phyloP scores from a whole-genome alignment of 805 yeast species.

The Hanseniaspora hatyaiensis region DNA sequence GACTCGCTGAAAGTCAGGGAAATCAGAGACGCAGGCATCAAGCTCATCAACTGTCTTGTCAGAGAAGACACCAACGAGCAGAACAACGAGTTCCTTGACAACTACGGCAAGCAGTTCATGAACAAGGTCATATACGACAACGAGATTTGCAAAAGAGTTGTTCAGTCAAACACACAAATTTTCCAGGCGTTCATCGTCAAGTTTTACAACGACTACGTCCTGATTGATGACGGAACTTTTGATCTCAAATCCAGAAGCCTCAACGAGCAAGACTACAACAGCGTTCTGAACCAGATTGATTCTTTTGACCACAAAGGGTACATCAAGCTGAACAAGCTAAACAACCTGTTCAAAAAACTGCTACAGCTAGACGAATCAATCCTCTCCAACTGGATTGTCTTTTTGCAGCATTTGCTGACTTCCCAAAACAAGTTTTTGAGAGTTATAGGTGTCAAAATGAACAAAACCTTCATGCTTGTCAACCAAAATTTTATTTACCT shows the following conservation, averaged over 20 bases:
- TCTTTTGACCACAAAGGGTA: conserved; percentile 11
- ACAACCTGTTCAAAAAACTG: conserved; percentile 9
- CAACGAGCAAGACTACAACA: background rate
- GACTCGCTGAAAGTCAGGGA: background rate
- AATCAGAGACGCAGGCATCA: conserved; percentile 3
- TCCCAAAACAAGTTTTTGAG: conserved; percentile 11
- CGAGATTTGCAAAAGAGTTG: conserved; percentile 5
- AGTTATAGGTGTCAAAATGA: conserved; percentile 9
- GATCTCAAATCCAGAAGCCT: background rate
- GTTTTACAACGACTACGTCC: conserved; percentile 10
- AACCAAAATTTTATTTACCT: background rate
- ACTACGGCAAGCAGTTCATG: conserved; percentile 10
- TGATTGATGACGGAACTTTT: conserved; percentile 14
- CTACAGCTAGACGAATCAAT: background rate
- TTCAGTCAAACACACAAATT: background rate
- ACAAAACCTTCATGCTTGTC: background rate
- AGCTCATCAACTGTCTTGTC: conserved; percentile 1
- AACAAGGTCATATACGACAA: conserved; percentile 12
- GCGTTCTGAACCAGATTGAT: conserved; percentile 7
- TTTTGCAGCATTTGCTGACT: conserved; percentile 2
- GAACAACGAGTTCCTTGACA: conserved; percentile 4
- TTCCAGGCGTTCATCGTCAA: conserved; percentile 6
- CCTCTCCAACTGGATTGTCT: conserved; percentile 1
- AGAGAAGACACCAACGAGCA: conserved; percentile 4
- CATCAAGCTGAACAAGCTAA: conserved; percentile 3